phyloP scores from a whole-genome alignment of 345 rosid genomes.

The Aquilaria malaccensis region DNA sequence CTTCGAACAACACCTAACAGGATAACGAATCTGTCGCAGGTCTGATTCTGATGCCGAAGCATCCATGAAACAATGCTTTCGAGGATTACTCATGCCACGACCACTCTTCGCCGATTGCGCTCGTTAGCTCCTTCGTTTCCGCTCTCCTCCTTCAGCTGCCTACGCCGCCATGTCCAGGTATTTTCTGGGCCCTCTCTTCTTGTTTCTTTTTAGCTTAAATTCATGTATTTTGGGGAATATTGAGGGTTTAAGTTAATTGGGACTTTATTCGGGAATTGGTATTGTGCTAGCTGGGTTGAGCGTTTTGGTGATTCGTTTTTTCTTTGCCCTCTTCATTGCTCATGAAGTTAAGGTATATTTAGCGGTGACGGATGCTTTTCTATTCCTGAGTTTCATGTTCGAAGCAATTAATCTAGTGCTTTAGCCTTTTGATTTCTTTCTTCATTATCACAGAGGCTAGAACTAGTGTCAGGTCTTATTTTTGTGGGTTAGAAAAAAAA shows the following conservation, averaged over 20 bases:
- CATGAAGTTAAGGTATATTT: neutral
- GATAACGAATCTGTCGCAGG: neutral
- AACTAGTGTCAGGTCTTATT: neutral
- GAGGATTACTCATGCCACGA: neutral
- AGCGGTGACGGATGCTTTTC: neutral
- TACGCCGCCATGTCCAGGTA: slow-evolving; percentile 59
- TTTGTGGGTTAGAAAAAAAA: slow-evolving; percentile 1
- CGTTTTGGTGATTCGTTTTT: neutral
- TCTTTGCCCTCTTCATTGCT: neutral
- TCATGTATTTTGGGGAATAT: neutral
- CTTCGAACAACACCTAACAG: neutral
- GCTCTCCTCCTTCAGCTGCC: neutral
- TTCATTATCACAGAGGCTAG: neutral
- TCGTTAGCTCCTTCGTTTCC: slow-evolving; percentile 15
- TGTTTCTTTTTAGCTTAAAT: neutral
- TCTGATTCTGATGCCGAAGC: neutral
- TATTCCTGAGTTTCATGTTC: neutral
- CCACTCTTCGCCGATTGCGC: slow-evolving; percentile 4
- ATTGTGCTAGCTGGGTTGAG: neutral
- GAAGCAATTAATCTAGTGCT: no score
- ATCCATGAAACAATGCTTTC: slow-evolving; percentile 51
- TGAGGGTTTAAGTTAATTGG: neutral
- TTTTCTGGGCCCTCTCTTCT: neutral
- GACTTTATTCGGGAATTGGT: neutral
- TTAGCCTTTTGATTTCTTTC: neutral